Evolutionary conservation across 257 asterid genomes (phyloP).

Genomic region (Osmanthus fragrans): DNA sequence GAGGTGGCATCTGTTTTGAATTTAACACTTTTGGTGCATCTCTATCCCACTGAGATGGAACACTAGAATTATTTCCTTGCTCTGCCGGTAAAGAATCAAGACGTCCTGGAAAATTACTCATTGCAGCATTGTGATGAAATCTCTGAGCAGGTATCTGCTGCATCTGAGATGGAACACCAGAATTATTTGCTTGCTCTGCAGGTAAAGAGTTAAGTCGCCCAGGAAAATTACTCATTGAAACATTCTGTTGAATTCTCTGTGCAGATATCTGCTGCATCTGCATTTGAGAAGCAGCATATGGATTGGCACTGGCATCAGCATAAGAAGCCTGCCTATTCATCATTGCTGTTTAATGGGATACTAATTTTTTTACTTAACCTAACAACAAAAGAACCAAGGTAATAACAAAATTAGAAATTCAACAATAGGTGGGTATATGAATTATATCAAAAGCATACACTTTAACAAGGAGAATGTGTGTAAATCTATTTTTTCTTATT

Average conservation of each 20-base stretch:
- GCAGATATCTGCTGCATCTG: slow-evolving; percentile 13
- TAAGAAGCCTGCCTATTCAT: slow-evolving; percentile 22
- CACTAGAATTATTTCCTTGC: slow-evolving; percentile 5
- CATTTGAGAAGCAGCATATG: slow-evolving; percentile 4
- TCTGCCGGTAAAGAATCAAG: slow-evolving; percentile 15
- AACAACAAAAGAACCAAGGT: background rate
- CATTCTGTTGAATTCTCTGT: slow-evolving; percentile 17
- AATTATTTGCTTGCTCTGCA: slow-evolving; percentile 4
- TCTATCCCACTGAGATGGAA: slow-evolving; percentile 12
- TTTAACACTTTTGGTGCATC: background rate
- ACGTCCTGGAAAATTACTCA: slow-evolving; percentile 7
- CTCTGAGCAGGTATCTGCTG: slow-evolving; percentile 6
- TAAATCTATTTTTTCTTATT: background rate
- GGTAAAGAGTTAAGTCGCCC: slow-evolving; percentile 15
- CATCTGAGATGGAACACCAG: background rate
- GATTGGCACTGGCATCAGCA: slow-evolving; percentile 11
- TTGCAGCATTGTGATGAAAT: slow-evolving; percentile 14
- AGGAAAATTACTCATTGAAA: background rate
- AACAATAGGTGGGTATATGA: background rate
- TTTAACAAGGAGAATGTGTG: background rate
- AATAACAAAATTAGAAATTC: background rate
- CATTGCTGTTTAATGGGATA: background rate
- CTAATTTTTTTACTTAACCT: background rate
- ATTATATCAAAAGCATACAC: background rate
- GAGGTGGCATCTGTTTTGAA: slow-evolving; percentile 3